phyloP scores from a whole-genome alignment of 2,329 filamentous ascomycete genomes.

The Colletotrichum caudatum region DNA sequence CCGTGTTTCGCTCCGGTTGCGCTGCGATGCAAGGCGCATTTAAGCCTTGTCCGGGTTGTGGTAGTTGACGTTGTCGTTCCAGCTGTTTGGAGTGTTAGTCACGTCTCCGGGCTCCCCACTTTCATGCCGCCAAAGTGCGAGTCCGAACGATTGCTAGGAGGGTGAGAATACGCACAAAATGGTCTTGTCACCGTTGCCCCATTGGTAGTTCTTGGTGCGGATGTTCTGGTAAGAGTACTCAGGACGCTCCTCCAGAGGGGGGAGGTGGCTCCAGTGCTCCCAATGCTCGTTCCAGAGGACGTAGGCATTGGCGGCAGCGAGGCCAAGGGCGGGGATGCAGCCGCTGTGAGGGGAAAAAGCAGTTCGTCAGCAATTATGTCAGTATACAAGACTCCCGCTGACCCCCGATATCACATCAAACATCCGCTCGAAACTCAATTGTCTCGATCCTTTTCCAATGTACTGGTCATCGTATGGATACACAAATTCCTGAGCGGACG shows the following conservation, averaged over 20 bases:
- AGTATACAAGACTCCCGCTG: background rate
- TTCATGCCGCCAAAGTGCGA: background rate
- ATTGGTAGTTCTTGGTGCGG: constrained; percentile 93
- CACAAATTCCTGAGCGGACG: background rate
- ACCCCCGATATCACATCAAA: constrained; percentile 9
- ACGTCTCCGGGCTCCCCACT: constrained; percentile 18
- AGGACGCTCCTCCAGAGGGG: constrained; percentile 87
- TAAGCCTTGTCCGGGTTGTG: constrained; percentile 87
- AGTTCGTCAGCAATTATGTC: constrained; percentile 16
- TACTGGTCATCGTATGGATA: background rate
- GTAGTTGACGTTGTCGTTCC: constrained; percentile 96
- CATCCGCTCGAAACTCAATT: background rate
- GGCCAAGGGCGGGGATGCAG: constrained; percentile 77
- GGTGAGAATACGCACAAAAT: constrained; percentile 68
- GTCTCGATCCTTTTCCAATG: background rate
- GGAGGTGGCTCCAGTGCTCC: constrained; percentile 91
- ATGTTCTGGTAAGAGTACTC: constrained; percentile 99
- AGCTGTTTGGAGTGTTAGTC: constrained; percentile 65
- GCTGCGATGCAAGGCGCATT: constrained; percentile 40
- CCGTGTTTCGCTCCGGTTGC: constrained; percentile 16
- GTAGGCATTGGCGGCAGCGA: constrained; percentile 85
- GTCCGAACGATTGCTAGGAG: background rate
- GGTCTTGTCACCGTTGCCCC: constrained; percentile 95
- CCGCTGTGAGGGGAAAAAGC: constrained; percentile 64
- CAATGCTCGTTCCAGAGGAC: constrained; percentile 95